Evolutionary conservation across 805 yeast species (phyloP).

Genomic region (Ogataea pignaliae): DNA sequence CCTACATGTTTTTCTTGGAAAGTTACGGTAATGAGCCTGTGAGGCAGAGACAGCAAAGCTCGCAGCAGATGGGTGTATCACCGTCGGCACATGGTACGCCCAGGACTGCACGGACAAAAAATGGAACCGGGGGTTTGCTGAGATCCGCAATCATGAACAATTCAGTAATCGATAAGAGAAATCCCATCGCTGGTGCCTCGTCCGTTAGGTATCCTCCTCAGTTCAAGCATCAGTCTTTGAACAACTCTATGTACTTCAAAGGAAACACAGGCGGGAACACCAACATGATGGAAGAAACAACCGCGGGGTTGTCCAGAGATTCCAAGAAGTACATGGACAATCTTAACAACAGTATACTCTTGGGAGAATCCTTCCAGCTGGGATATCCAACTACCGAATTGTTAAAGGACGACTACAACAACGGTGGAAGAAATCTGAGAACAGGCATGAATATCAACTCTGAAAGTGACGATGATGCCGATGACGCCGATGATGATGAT

Average conservation of each 20-base stretch:
- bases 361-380: slow-evolving; percentile 43
- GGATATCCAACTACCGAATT: slow-evolving; percentile 30
- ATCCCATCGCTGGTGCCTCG: slow-evolving; percentile 5
- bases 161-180: slow-evolving; percentile 11
- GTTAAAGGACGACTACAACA: slow-evolving; percentile 7
- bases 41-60: slow-evolving; percentile 9
- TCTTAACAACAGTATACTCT: slow-evolving; percentile 27
- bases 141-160: slow-evolving; percentile 23
- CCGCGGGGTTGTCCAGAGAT: slow-evolving; percentile 25
- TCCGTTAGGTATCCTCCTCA: slow-evolving; percentile 21
- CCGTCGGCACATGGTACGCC: neutral
- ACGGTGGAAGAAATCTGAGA: slow-evolving; percentile 1
- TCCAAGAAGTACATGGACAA: slow-evolving; percentile 19
- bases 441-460: neutral
- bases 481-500: slow-evolving; percentile 15
- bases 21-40: slow-evolving; percentile 58
- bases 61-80: neutral
- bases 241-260: slow-evolving; percentile 15
- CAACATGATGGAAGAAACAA: slow-evolving; percentile 23
- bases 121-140: slow-evolving; percentile 13
- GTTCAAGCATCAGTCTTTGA: slow-evolving; percentile 9
- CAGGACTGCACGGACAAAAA: too few relatives aligned
- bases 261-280: slow-evolving; percentile 1
- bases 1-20: slow-evolving; percentile 82
- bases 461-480: slow-evolving; percentile 12